A percentile compares a stretch with the other conserved stretches of the same genome.
These are phyloP conservation scores for Endocarpon pusillum DNA, from an alignment of 495 filamentous ascomycete species.

Conservation along the genomic window DNA sequence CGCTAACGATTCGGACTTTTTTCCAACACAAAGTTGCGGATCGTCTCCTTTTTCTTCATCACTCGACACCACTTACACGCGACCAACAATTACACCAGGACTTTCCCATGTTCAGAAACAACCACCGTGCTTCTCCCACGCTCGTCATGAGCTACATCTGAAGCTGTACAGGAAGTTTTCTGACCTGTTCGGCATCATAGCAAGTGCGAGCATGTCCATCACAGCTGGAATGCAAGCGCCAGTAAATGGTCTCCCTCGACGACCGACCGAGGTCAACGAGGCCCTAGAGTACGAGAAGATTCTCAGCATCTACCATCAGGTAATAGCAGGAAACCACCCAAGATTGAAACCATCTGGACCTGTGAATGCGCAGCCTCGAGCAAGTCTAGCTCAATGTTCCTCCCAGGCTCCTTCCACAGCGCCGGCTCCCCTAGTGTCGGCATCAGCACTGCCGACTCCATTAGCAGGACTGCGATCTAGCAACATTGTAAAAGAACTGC, in stretches of 20 bases:
- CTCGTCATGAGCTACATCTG: too few species aligned
- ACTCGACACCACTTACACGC: too few species aligned
- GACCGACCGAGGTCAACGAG: slow-evolving; percentile 11
- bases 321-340: slow-evolving; percentile 58
- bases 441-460: slow-evolving; percentile 3
- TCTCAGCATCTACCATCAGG: slow-evolving; percentile 54
- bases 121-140: too few species aligned
- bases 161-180: too few species aligned
- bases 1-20: too few species aligned
- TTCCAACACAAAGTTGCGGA: too few species aligned
- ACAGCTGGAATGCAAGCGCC: neutral
- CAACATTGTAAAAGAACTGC: too few species aligned
- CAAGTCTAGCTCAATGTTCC: slow-evolving; percentile 9
- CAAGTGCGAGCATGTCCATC: neutral
- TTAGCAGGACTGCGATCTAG: slow-evolving; percentile 2
- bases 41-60: too few species aligned
- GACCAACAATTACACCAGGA: too few species aligned
- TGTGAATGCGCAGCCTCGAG: slow-evolving; percentile 26
- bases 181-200: too few species aligned
- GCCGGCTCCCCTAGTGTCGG: slow-evolving; percentile 13
- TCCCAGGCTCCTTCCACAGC: slow-evolving; percentile 12
- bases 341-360: slow-evolving; percentile 49
- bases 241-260: neutral
- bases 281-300: slow-evolving; percentile 54
- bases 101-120: too few species aligned